These are phyloP conservation scores for Fusarium liriodendri DNA, from an alignment of 2,329 filamentous ascomycete species.

Conservation along the genomic window DNA sequence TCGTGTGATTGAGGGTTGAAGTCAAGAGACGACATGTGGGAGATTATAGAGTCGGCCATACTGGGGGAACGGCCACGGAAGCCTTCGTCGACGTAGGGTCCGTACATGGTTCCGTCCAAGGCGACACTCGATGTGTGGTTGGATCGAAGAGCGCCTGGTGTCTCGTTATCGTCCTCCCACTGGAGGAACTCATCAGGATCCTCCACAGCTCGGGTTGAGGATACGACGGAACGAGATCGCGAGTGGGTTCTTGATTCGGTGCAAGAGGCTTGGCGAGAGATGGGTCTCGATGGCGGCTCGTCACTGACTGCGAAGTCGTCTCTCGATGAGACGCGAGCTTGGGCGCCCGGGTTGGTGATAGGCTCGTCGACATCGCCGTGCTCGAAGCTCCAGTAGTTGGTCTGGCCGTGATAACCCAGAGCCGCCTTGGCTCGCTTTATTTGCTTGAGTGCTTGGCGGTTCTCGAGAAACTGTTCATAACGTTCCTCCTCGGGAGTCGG, in stretches of 20 bases:
- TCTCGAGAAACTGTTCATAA: constrained; percentile 69
- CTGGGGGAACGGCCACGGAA: constrained; percentile 80
- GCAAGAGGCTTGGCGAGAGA: constrained; percentile 53
- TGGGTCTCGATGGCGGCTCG: constrained; percentile 51
- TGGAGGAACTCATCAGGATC: constrained; percentile 51
- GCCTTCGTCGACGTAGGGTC: constrained; percentile 71
- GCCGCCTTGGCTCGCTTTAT: constrained; percentile 67
- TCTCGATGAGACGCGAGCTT: constrained; percentile 56
- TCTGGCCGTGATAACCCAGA: constrained; percentile 61
- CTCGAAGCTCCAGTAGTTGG: constrained; percentile 86
- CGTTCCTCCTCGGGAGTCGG: constrained; percentile 70
- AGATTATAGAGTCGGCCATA: constrained; percentile 80
- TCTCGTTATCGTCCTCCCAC: constrained; percentile 65
- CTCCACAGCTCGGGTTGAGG: constrained; percentile 47
- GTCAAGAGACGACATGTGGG: constrained; percentile 75
- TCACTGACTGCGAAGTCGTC: constrained; percentile 54
- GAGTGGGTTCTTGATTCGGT: constrained; percentile 61
- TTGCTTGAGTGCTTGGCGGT: constrained; percentile 68
- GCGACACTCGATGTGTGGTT: constrained; percentile 65
- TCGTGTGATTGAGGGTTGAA: constrained; percentile 69
- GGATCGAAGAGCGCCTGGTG: constrained; percentile 63
- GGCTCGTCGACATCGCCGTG: constrained; percentile 73
- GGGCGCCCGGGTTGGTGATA: constrained; percentile 51
- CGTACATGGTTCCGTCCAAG: constrained; percentile 83
- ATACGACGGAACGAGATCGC: constrained; percentile 59